A percentile compares a stretch with the other conserved stretches of the same genome.
phyloP scores from a whole-genome alignment of 352 stramenopile species.

The Globisporangium uncinulatum region DNA sequence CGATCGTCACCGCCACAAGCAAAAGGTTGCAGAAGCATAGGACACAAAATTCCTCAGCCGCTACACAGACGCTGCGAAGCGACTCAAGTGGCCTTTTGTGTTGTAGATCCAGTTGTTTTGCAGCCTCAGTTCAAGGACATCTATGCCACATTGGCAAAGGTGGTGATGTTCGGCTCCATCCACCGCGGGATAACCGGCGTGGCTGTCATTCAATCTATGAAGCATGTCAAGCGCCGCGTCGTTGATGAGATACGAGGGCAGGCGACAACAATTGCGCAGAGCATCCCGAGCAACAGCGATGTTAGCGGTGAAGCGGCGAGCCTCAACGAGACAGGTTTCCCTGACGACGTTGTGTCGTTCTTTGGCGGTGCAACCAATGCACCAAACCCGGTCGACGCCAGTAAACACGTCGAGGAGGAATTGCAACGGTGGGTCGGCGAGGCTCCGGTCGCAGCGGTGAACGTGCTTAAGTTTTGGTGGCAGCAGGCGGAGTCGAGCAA shows the following conservation, averaged over 20 bases:
- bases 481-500: not conserved
- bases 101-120: not conserved
- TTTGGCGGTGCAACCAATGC: no score
- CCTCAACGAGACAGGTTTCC: no score
- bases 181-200: no score
- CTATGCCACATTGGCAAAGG: no score
- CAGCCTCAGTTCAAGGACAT: not conserved
- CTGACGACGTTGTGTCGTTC: not conserved
- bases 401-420: not conserved
- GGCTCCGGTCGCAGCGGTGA: not conserved
- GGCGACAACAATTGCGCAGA: not conserved
- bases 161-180: not conserved
- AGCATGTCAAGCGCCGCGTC: not conserved
- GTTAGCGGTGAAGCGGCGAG: not conserved
- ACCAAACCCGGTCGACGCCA: not conserved
- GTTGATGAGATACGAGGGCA: not conserved
- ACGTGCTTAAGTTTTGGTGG: not conserved
- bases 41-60: not conserved
- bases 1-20: not conserved
- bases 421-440: not conserved
- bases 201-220: not conserved
- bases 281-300: no score
- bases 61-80: not conserved
- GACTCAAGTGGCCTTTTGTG: not conserved
- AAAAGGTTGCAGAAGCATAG: not conserved